phyloP scores from a whole-genome alignment of 371 early-diverging fungal genomes.

The Batrachochytrium dendrobatidis region DNA sequence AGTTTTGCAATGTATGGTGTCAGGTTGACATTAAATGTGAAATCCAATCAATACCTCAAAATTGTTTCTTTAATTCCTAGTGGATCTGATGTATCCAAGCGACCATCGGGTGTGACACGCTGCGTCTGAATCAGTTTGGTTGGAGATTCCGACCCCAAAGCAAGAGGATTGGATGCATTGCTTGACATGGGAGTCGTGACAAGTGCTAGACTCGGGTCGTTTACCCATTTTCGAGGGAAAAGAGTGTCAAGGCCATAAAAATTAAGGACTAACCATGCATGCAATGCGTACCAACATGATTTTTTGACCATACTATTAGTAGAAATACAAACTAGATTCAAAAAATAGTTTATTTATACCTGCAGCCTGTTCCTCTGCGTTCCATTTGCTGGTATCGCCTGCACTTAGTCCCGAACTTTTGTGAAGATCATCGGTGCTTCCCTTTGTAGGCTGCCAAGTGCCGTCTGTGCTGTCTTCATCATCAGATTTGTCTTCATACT shows the following conservation, averaged over 20 bases:
- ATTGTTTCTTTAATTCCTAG: slow-evolving; percentile 29
- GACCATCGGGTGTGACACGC: no score
- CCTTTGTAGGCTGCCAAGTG: background rate
- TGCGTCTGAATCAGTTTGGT: background rate
- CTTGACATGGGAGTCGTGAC: background rate
- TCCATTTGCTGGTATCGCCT: slow-evolving; percentile 16
- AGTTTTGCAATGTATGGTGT: background rate
- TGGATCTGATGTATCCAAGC: slow-evolving; percentile 33
- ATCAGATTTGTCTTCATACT: slow-evolving; percentile 10
- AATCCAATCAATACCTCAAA: slow-evolving; percentile 19
- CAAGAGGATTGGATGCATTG: background rate
- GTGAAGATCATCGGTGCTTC: background rate
- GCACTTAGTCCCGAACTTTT: background rate
- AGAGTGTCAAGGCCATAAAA: slow-evolving; percentile 29
- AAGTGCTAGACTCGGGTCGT: background rate
- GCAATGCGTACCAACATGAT: background rate
- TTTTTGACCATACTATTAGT: no score
- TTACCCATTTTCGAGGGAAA: slow-evolving; percentile 27
- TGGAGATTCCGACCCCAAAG: background rate
- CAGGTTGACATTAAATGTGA: no score
- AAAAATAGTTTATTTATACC: slow-evolving; percentile 10
- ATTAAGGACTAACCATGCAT: slow-evolving; percentile 16
- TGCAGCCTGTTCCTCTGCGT: slow-evolving; percentile 23
- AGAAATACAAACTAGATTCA: background rate
- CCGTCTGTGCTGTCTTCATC: background rate